These are phyloP conservation scores for Ceratobasidium sp. DNA, from an alignment of 1,284 basidiomycete species.

Conservation along the genomic window DNA sequence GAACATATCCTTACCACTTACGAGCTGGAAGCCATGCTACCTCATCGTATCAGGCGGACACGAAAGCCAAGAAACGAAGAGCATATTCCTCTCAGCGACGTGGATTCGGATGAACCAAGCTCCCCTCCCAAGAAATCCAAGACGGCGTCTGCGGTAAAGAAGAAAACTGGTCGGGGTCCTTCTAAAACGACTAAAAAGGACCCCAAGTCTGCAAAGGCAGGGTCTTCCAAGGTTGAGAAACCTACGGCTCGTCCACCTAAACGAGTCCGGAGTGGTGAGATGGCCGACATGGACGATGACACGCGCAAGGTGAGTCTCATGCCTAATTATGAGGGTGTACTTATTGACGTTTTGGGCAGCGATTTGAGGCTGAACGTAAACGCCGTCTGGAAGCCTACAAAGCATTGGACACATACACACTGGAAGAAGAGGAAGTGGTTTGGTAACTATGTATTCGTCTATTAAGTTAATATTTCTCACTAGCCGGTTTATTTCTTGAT, in stretches of 20 bases:
- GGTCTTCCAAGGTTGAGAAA: neutral
- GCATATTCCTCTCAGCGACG: slow-evolving; percentile 17
- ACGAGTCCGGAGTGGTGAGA: neutral
- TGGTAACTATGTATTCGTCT: slow-evolving; percentile 5
- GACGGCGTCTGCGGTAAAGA: neutral
- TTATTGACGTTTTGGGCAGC: slow-evolving; percentile 3
- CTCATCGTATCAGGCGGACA: slow-evolving; percentile 10
- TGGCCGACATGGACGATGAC: slow-evolving; percentile 7
- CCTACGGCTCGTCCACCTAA: slow-evolving; percentile 1
- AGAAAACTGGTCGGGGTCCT: neutral
- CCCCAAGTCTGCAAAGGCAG: neutral
- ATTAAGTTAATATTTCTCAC: neutral
- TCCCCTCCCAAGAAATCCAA: slow-evolving; percentile 4
- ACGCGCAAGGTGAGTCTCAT: slow-evolving; percentile 18
- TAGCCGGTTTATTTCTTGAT: neutral
- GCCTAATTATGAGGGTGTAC: neutral
- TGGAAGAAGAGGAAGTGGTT: slow-evolving; percentile 31
- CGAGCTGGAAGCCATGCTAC: slow-evolving; percentile 34
- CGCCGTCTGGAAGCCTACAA: slow-evolving; percentile 27
- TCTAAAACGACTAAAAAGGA: neutral
- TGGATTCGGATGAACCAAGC: slow-evolving; percentile 2
- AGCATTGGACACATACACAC: slow-evolving; percentile 25
- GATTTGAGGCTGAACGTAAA: slow-evolving; percentile 23
- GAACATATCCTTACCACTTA: slow-evolving; percentile 28
- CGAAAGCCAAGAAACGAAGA: slow-evolving; percentile 20